A percentile compares a stretch with the other conserved stretches of the same genome.
These are phyloP conservation scores for Tuber brumale DNA, from an alignment of 495 filamentous ascomycete species.

Conservation along the genomic window DNA sequence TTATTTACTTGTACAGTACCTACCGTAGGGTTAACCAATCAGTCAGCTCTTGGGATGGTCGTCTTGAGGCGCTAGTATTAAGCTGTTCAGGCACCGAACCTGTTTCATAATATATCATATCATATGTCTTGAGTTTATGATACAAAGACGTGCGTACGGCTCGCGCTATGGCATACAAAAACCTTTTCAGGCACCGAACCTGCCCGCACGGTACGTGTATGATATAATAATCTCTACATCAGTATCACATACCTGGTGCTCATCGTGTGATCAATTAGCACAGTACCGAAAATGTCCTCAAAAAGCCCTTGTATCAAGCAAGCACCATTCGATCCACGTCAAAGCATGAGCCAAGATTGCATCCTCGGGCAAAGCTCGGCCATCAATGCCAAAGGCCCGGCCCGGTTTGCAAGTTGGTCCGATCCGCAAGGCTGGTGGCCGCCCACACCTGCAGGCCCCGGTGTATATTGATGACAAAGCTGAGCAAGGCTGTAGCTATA, in stretches of 20 bases:
- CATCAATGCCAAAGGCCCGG: not conserved
- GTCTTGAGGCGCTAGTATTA: too few relatives aligned
- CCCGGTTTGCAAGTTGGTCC: not conserved
- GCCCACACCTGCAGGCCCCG: not conserved
- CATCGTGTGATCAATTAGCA: not conserved
- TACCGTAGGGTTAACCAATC: not conserved
- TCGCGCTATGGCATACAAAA: too few relatives aligned
- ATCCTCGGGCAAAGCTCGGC: not conserved
- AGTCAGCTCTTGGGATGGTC: not conserved
- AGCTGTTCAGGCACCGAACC: not conserved
- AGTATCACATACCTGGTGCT: not conserved
- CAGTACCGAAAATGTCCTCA: not conserved
- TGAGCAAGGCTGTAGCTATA: not conserved
- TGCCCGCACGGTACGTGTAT: not conserved
- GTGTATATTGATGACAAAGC: not conserved
- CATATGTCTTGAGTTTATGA: too few relatives aligned
- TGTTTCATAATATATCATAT: too few relatives aligned
- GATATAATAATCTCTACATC: not conserved
- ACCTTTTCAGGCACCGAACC: not conserved
- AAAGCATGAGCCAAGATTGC: not conserved
- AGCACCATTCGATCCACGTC: not conserved
- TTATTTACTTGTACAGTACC: too few relatives aligned
- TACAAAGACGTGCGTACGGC: too few relatives aligned
- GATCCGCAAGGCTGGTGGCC: not conserved
- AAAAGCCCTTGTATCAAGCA: not conserved